Conservation (phyloP, 306 rosid genomes). For the Prunus padus region DNA sequence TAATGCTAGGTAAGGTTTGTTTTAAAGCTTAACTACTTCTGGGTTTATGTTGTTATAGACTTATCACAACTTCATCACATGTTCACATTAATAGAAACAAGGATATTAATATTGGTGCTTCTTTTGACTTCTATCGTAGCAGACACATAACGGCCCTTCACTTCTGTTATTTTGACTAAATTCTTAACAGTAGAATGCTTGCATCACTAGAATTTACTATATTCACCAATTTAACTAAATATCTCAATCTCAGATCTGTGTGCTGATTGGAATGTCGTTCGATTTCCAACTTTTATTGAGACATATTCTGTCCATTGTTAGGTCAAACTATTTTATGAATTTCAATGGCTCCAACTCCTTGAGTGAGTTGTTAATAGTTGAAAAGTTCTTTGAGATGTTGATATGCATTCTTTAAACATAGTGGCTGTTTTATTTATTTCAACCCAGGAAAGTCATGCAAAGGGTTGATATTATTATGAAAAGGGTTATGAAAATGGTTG, state of each 20-base stretch:
- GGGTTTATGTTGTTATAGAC: not conserved
- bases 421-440: not conserved
- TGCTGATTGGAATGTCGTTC: not conserved
- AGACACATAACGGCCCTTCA: not conserved
- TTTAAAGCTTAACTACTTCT: not conserved
- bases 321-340: not conserved
- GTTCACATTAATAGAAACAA: not conserved
- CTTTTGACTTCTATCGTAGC: not conserved
- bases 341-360: not conserved
- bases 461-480: not conserved
- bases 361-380: not conserved
- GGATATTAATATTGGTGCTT: not conserved
- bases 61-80: not conserved
- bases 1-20: constrained; percentile 61
- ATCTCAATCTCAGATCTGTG: not conserved
- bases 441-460: too few species aligned
- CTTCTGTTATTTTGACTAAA: not conserved
- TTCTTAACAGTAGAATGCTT: not conserved
- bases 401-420: not conserved
- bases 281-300: not conserved
- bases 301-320: not conserved
- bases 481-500: too few species aligned
- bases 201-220: not conserved
- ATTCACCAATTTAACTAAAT: not conserved
- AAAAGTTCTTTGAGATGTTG: not conserved